Conservation (phyloP, 768 basidiomycete species). For the Macrolepiota dolichaula region DNA sequence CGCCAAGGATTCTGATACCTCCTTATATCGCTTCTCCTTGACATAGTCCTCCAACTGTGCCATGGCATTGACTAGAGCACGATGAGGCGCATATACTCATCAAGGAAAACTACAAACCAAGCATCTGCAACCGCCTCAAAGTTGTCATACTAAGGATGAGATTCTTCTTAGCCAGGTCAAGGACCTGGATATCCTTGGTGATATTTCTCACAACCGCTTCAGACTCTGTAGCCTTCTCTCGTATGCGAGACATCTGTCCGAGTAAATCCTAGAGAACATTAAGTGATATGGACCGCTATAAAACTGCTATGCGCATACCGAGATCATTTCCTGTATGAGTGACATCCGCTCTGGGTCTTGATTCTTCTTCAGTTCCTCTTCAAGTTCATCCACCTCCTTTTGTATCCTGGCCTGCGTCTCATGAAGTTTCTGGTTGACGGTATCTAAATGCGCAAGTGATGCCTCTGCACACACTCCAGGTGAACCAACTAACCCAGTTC, state of each 20-base stretch:
- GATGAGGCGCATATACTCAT: not conserved
- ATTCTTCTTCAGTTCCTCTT: constrained; percentile 63
- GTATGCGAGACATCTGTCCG: constrained; percentile 92
- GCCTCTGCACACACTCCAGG: constrained; percentile 47
- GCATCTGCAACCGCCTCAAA: constrained; percentile 88
- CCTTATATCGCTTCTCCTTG: constrained; percentile 74
- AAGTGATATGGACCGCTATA: not conserved
- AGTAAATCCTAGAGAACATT: constrained; percentile 69
- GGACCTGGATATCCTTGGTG: constrained; percentile 92
- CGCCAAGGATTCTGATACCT: constrained; percentile 79
- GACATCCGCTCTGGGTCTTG: constrained; percentile 91
- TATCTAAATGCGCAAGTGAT: constrained; percentile 68
- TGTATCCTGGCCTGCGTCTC: constrained; percentile 70
- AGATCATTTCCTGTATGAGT: constrained; percentile 93
- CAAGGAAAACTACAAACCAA: constrained; percentile 53
- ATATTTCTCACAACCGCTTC: constrained; percentile 95
- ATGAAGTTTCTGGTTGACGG: constrained; percentile 63
- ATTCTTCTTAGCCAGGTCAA: constrained; percentile 93
- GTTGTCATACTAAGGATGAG: constrained; percentile 87
- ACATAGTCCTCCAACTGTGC: constrained; percentile 78
- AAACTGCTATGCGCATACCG: constrained; percentile 47
- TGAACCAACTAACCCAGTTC: not conserved
- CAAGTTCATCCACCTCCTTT: constrained; percentile 66
- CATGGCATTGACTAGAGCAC: constrained; percentile 67
- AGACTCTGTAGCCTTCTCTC: constrained; percentile 95